These are phyloP conservation scores for Colletotrichum euphorbiae DNA, from an alignment of 2,329 filamentous ascomycete genomes.

Conservation along the genomic window DNA sequence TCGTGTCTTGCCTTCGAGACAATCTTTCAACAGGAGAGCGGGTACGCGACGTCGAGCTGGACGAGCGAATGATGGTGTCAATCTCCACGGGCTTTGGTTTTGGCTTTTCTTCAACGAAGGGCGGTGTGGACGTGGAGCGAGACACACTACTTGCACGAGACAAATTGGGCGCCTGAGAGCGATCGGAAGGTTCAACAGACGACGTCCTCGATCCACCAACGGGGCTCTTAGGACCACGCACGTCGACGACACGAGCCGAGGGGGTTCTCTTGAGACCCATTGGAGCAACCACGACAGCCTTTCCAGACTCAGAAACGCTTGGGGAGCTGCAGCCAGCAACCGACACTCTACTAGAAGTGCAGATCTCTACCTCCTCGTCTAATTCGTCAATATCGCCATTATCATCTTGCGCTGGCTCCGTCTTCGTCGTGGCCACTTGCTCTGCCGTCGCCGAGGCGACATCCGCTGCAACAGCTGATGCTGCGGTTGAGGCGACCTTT, in stretches of 20 bases:
- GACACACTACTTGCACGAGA: conserved; percentile 56
- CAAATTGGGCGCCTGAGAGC: conserved; percentile 54
- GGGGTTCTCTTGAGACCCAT: conserved; percentile 56
- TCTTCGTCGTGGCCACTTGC: neutral
- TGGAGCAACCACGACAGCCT: conserved; percentile 51
- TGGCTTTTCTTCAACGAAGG: conserved; percentile 54
- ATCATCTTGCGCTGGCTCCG: conserved; percentile 52
- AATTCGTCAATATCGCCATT: conserved; percentile 61
- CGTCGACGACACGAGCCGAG: conserved; percentile 69
- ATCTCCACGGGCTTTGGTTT: conserved; percentile 43
- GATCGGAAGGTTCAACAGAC: conserved; percentile 59
- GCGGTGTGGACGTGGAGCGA: conserved; percentile 49
- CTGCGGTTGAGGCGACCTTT: conserved; percentile 10
- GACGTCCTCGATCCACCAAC: conserved; percentile 59
- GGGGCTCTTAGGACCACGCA: conserved; percentile 64
- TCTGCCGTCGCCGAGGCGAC: neutral
- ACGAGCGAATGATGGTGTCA: conserved; percentile 36
- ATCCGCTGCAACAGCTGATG: conserved; percentile 9
- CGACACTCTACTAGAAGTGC: conserved; percentile 68
- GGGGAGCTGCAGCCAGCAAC: conserved; percentile 64
- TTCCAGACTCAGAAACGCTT: conserved; percentile 59
- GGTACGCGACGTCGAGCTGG: conserved; percentile 42
- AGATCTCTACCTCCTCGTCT: conserved; percentile 64
- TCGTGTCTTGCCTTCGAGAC: conserved; percentile 45
- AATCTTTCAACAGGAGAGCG: conserved; percentile 49